These are phyloP conservation scores for Linderniella brevidens DNA, from an alignment of 257 asterid genomes.

Conservation along the genomic window DNA sequence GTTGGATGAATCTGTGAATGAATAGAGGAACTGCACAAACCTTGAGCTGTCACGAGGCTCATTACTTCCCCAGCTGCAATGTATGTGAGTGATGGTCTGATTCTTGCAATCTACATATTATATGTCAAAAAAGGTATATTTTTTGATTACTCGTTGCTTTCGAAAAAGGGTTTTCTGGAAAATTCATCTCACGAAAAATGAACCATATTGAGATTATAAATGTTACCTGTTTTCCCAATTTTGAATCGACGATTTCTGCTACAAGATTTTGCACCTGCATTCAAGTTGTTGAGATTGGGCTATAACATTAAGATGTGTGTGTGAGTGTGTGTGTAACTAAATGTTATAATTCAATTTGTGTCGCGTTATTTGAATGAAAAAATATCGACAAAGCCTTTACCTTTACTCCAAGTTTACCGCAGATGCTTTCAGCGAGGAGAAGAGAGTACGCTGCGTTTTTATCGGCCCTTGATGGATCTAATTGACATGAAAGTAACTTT, in stretches of 20 bases:
- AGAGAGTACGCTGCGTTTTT: constrained; percentile 83
- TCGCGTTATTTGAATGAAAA: neutral
- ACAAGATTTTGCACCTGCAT: constrained; percentile 83
- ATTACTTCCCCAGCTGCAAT: constrained; percentile 89
- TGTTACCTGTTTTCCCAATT: constrained; percentile 80
- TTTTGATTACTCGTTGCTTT: no score
- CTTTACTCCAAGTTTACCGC: constrained; percentile 67
- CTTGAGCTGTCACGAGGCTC: constrained; percentile 99
- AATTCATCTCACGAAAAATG: neutral
- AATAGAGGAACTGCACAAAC: constrained; percentile 12
- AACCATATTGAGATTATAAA: constrained; percentile 3
- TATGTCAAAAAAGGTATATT: constrained; percentile 5
- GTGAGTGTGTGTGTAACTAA: no score
- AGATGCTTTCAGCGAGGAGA: constrained; percentile 88
- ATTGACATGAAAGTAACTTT: constrained; percentile 8
- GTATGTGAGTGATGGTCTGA: constrained; percentile 74
- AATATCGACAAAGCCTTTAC: constrained; percentile 17
- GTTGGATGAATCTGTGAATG: neutral
- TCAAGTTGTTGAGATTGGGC: no score
- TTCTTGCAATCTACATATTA: constrained; percentile 49
- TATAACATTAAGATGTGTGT: no score
- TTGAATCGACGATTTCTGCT: constrained; percentile 80
- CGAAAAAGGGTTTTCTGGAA: neutral
- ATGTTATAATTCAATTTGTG: no score
- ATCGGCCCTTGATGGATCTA: constrained; percentile 83